Base-by-base conservation (phyloP, 768 basidiomycete genomes). In the Dacryopinax spathularia region DNA sequence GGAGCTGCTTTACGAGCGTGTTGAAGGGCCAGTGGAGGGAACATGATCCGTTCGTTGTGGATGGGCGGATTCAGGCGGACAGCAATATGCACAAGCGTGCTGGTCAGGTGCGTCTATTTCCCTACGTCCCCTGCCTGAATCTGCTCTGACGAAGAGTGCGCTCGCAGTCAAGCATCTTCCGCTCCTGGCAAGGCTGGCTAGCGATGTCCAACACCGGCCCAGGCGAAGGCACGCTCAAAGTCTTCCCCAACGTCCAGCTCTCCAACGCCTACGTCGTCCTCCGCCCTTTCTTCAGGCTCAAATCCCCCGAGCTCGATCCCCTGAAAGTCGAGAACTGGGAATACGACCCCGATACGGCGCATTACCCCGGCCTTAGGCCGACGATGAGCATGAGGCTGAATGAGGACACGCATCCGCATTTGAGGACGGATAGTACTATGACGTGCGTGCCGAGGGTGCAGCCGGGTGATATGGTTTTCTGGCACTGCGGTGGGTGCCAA, bases 401-500 rank as follows among this genome's bases (percentile, higher is more conserved):
- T 15, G 77, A 82, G 18, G 72, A 66, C 16, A 76, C 79, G 0
- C 87, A 90, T 69, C 88, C 88, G 5, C 85, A 90, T 71, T 75
- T 90, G 62, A 75, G 77, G 64, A 77, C 89, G 1, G 78, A 79
- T 0, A 73, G 80, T 56, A 83, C 83, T 1, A 88, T 90, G 86
- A 81, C 82, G 48, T 71, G 72, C 29, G 77, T 87, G 9, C 88
- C 88, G 1, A 81, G 78, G 65, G 88, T 90, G 4, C 76, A 78
- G 61, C 87, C 88, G 0, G 89, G 89, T 1, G 88, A 90, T 69
- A 82, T 85, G 68, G 85, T 88, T 2, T 88, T 86, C 73, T 89
- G 88, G 86, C 86, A 87, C 67, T 85, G 84, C 64, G 82, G 66
- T 80, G 62, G 41, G 75, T 65, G 1, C 66, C 60, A 2, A 64